These are phyloP conservation scores for Neofusicoccum sp. DNA, from an alignment of 2,329 filamentous ascomycete species.

Conservation along the genomic window DNA sequence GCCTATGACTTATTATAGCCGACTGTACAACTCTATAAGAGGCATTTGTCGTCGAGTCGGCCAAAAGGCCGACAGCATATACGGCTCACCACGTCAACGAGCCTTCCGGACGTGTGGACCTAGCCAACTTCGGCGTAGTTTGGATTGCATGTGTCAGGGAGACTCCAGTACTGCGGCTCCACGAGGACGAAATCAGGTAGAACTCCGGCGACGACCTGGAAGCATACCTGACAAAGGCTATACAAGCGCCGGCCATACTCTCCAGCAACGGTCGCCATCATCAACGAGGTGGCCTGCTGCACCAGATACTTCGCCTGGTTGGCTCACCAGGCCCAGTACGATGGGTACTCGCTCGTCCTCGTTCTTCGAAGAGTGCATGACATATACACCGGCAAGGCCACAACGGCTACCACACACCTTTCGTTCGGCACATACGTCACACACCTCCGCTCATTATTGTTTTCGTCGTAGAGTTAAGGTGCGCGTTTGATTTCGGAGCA, in stretches of 20 bases:
- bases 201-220: slow-evolving; percentile 24
- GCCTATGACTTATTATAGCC: no score
- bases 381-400: slow-evolving; percentile 21
- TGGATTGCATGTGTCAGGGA: slow-evolving; percentile 48
- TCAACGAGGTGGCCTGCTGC: slow-evolving; percentile 19
- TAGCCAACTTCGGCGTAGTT: slow-evolving; percentile 44
- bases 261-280: slow-evolving; percentile 30
- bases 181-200: slow-evolving; percentile 29
- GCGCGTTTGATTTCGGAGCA: no score
- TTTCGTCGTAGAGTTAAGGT: no score
- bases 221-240: slow-evolving; percentile 36
- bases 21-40: slow-evolving; percentile 47
- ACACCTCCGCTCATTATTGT: slow-evolving; percentile 44
- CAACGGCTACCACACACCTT: slow-evolving; percentile 9
- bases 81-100: slow-evolving; percentile 46
- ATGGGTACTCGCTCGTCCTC: slow-evolving; percentile 36
- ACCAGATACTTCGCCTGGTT: slow-evolving; percentile 38
- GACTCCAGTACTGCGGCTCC: slow-evolving; percentile 45
- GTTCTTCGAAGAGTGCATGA: slow-evolving; percentile 32
- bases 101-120: slow-evolving; percentile 39
- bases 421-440: slow-evolving; percentile 50
- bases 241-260: slow-evolving; percentile 17
- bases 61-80: slow-evolving; percentile 49
- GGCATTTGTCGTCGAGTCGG: slow-evolving; percentile 48
- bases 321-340: slow-evolving; percentile 42